These are phyloP conservation scores for Amanita pseudoporphyria DNA, from an alignment of 768 basidiomycete genomes.

Conservation along the genomic window DNA sequence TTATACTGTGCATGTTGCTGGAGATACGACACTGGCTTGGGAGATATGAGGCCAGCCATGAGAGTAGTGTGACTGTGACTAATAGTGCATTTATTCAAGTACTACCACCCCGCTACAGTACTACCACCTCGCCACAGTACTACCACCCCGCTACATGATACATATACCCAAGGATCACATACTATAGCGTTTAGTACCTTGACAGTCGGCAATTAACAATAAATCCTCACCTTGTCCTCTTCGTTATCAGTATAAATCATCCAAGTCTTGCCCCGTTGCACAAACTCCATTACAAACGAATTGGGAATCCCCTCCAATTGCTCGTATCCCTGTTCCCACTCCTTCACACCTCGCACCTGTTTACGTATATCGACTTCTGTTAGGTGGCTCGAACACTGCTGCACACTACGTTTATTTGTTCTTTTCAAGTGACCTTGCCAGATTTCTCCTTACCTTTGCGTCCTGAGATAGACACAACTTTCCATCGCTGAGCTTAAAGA, in stretches of 20 bases:
- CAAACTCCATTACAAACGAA: conserved; percentile 59
- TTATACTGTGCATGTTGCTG: conserved; percentile 51
- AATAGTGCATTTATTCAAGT: too few relatives aligned
- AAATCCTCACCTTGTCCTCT: conserved; percentile 43
- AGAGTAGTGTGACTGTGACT: too few relatives aligned
- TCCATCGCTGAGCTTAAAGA: conserved; percentile 43
- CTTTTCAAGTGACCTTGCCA: neutral
- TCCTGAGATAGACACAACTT: conserved; percentile 40
- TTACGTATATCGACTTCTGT: conserved; percentile 40
- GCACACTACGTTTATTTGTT: conserved; percentile 3
- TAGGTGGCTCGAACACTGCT: conserved; percentile 28
- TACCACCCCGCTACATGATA: conserved; percentile 33
- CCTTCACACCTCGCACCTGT: conserved; percentile 35
- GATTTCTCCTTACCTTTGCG: conserved; percentile 31
- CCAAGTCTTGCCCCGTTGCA: conserved; percentile 38
- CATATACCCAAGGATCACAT: conserved; percentile 37
- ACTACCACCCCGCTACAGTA: conserved; percentile 29
- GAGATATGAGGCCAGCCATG: conserved; percentile 58
- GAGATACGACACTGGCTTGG: conserved; percentile 53
- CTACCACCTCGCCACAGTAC: conserved; percentile 11
- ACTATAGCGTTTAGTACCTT: conserved; percentile 19
- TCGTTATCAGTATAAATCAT: conserved; percentile 53
- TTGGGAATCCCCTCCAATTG: conserved; percentile 55
- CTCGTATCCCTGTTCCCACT: conserved; percentile 63
- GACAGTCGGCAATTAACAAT: neutral